Base-by-base conservation (phyloP, 73 alveolate genomes). In the Effrenium voratum region DNA sequence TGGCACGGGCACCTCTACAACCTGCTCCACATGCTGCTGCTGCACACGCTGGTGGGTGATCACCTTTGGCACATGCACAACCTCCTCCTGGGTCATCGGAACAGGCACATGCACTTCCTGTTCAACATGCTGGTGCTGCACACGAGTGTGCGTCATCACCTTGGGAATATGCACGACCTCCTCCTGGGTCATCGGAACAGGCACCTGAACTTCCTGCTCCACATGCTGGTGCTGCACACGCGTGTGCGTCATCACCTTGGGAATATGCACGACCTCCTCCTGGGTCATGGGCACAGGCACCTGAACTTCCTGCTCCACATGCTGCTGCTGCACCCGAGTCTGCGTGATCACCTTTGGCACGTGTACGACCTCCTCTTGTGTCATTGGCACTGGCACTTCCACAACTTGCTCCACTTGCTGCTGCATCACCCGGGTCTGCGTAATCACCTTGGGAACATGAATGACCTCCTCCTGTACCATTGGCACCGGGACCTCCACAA, bases 331-430 rank as follows among this genome's bases (percentile, higher is more conserved):
- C 75, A 45, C 96, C 16, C 96, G 88, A 43, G 88, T 75, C 98
- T 91, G 91, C 10, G 98, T 91, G 66, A 91, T 49, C 49, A 91
- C 44, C 92, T 81, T 81, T 0, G 98, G 91, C 80, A 91, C 98
- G 28, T 91, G 98, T 32, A 91, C 98, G 49, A 41, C 91, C 52
- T 91, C 98, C 91, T 91, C 98, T 45, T 73, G 81, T 45, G 68
- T 70, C 98, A 73, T 70, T 3, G 98, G 98, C 46, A 91, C 98
- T 8, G 98, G 98, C 46, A 91, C 98, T 50, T 91, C 91, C 68
- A 81, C 91, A 10, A 72, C 47, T 6, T 81, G 91, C 93, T 57
- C 93, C 38, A 84, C 94, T 22, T 68, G 80, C 38, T n/a, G 80
- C 10, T 85, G 94, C 81, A 55, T 80, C 30, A 85, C 81, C 34